Conservation (phyloP, 257 asterid genomes). For the Solanum peruvianum region DNA sequence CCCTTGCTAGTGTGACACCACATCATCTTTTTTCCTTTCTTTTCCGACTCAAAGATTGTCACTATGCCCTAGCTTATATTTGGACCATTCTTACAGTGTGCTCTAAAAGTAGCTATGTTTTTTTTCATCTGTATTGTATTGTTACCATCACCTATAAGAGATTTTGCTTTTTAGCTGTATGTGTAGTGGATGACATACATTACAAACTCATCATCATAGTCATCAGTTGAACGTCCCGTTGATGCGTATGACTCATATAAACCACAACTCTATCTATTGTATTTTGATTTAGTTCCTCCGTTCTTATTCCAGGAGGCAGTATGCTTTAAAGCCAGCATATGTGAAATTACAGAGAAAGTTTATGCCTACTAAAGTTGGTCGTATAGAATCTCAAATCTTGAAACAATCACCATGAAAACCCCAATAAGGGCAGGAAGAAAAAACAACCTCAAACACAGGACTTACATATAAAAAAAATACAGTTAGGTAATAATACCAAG, state of each 20-base stretch:
- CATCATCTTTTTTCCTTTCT: background rate
- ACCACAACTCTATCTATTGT: background rate
- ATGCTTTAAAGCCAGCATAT: slow-evolving; percentile 79
- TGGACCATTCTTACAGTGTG: background rate
- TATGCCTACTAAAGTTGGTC: slow-evolving; percentile 25
- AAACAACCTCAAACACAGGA: too few species aligned
- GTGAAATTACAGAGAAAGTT: slow-evolving; percentile 24
- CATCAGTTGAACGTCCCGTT: slow-evolving; percentile 33
- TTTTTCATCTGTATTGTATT: background rate
- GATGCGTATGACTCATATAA: slow-evolving; percentile 39
- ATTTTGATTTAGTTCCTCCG: background rate
- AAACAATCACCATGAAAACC: slow-evolving; percentile 61
- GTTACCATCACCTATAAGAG: background rate
- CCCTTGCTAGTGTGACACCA: background rate
- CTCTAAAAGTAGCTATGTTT: background rate
- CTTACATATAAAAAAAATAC: too few species aligned
- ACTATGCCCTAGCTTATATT: background rate
- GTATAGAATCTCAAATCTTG: slow-evolving; percentile 43
- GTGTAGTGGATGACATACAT: slow-evolving; percentile 32
- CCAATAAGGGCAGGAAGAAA: slow-evolving; percentile 19
- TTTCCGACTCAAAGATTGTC: background rate
- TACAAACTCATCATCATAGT: slow-evolving; percentile 23
- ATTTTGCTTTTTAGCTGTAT: background rate
- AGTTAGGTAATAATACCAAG: too few species aligned
- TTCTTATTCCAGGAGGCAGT: slow-evolving; percentile 33